Evolutionary conservation across 768 basidiomycete species (phyloP).

Genomic region (Hypholoma sublateritium): DNA sequence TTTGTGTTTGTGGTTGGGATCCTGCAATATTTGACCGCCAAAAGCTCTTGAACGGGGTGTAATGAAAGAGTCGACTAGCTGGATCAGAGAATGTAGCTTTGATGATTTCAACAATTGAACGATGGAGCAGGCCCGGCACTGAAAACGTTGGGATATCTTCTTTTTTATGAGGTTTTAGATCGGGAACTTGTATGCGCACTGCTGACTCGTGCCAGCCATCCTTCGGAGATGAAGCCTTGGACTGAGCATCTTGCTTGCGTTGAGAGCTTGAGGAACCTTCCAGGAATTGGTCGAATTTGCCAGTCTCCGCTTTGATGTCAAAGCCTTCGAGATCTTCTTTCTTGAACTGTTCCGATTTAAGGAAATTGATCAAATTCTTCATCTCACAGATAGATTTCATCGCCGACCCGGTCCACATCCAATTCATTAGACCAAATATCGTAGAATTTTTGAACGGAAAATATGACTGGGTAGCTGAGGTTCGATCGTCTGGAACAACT

Average conservation of each 20-base stretch:
- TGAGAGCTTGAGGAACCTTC: background rate
- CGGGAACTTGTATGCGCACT: background rate
- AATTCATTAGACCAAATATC: conserved; percentile 17
- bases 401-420: conserved; percentile 20
- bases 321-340: conserved; percentile 9
- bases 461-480: background rate
- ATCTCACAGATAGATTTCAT: conserved; percentile 14
- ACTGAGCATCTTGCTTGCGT: background rate
- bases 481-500: background rate
- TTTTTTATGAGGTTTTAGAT: background rate
- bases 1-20: background rate
- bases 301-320: conserved; percentile 10
- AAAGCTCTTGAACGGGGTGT: conserved; percentile 1
- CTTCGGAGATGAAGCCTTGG: background rate
- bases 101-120: background rate
- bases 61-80: background rate
- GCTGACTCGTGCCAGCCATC: background rate
- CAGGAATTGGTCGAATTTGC: conserved; percentile 6
- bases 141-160: background rate
- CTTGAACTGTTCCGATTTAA: conserved; percentile 15
- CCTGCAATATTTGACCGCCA: background rate
- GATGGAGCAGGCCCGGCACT: background rate
- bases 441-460: conserved; percentile 16
- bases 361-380: conserved; percentile 10
- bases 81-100: background rate